A percentile compares a stretch with the other conserved stretches of the same genome.
These are phyloP conservation scores for Sordaria brevicollis DNA, from an alignment of 495 filamentous ascomycete species.

Conservation along the genomic window DNA sequence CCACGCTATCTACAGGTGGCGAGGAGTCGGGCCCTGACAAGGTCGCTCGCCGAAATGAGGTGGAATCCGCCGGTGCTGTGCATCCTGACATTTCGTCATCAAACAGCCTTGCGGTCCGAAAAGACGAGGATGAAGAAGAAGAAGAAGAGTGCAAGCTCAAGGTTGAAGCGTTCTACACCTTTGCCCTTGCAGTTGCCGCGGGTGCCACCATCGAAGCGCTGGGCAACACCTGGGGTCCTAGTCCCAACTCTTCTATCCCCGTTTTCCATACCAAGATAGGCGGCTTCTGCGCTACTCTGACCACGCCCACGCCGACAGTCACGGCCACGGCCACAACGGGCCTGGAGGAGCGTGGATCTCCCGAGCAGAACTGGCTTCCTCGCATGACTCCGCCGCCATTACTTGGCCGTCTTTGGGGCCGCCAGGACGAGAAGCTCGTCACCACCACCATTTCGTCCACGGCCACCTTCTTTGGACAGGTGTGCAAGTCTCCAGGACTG, in stretches of 20 bases:
- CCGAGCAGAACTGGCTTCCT: not conserved
- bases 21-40: not conserved
- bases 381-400: slow-evolving; percentile 6
- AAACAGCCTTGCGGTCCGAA: not conserved
- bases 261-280: slow-evolving; percentile 45
- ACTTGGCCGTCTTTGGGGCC: slow-evolving; percentile 11
- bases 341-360: not conserved
- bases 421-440: slow-evolving; percentile 13
- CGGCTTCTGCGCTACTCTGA: slow-evolving; percentile 30
- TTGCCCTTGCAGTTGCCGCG: slow-evolving; percentile 40
- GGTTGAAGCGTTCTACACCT: slow-evolving; percentile 36
- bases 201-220: slow-evolving; percentile 33
- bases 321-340: slow-evolving; percentile 2
- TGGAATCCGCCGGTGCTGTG: not conserved
- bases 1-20: not conserved
- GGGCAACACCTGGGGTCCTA: slow-evolving; percentile 38
- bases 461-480: slow-evolving; percentile 26
- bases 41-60: not conserved
- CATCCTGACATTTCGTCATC: not conserved
- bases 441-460: slow-evolving; percentile 26
- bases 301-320: slow-evolving; percentile 12
- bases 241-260: slow-evolving; percentile 32
- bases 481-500: slow-evolving; percentile 28
- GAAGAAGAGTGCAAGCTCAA: slow-evolving; percentile 31
- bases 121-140: slow-evolving; percentile 6